Evolutionary conservation across 768 basidiomycete genomes (phyloP), one percentile per base, ranked within the genome.

Genomic region (Solioccasus polychromus): DNA sequence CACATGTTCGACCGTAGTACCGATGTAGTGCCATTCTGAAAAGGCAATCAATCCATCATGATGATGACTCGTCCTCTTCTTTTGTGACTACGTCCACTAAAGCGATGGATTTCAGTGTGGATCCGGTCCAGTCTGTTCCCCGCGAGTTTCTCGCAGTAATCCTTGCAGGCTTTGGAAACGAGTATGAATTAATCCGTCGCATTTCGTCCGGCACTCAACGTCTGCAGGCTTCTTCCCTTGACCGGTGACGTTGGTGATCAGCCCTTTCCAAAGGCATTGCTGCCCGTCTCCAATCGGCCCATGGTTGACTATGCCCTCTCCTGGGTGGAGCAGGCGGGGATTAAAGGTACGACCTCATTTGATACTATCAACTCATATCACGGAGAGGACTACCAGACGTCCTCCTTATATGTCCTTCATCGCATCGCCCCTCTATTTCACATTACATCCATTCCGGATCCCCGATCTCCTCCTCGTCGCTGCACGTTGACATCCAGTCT

Each of bases 151-250:
- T 88, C 41, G 94, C 89, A 0, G 82, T 97, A 17, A 72, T 96
- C 22, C 75, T 96, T 11, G 88, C 91, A 23, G 94, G 94, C 26
- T 92, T 92, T 69, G 94, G 94, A n/a, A 84, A 88, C 58, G 85
- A 86, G 93, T 89, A 67, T 65, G 83, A 61, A 37, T 17, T 39
- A 4, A 14, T 26, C 30, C 23, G 26, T 24, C 17, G 2, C 28
- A 12, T 30, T 5, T n/a, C 5, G 20, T 1, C n/a, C 24, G 7
- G 17, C 28, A 10, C 49, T 50, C n/a, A 52, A 47, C 37, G 42
- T 44, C 43, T 54, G 38, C 58, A 92, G 89, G 46, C 75, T 92
- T 15, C 63, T 77, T 35, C 90, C 90, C 2, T 68, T 92, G 37
- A 90, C 88, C 19, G 77, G 76, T 50, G 79, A 88, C 59, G 73